Evolutionary conservation across 2,329 filamentous ascomycete species (phyloP), one percentile per base, ranked within the genome.

Genomic region (Didymella sp.): DNA sequence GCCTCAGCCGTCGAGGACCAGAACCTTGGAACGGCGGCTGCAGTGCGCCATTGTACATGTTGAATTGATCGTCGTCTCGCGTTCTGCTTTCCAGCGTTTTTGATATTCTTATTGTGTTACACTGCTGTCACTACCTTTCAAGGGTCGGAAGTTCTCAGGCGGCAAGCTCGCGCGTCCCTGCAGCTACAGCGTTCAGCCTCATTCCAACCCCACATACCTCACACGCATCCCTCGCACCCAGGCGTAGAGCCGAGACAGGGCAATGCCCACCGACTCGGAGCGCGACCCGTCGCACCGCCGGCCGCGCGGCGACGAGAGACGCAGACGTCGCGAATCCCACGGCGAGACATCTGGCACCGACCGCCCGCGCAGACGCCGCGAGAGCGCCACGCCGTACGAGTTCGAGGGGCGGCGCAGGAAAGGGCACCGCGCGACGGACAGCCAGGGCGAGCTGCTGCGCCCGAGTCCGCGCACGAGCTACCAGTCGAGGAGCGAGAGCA

Each of bases 351-450:
- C 59, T 17, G 67, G 71, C 31, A 60, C 60, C 4, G 65, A 68
- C 22, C 63, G 64, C 19, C 57, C 64, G 15, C 57, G 66, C 4
- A 56, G 59, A 35, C 56, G 64, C 27, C 67, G 60, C 56, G 61
- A 69, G 22, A 62, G 59, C 35, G 15, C 31, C 2, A 60, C 61
- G 3, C 55, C 62, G 6, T 64, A 66, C 21, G 70, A 71, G n/a
- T 56, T 57, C 25, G 71, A 73, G 31, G 67, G 68, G 6, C 61
- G 74, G 5, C 63, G 70, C 2, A 60, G 74, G 31, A 66, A 66
- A 27, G 74, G 74, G 7, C 76, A 78, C 51, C 69, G 74, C 25
- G 74, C 75, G 4, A 77, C 75, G 11, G 76, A 78, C 51, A 77
- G 74, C n/a, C 66, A 69, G 27, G 76, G 76, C 56, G 71, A 73